phyloP scores from a whole-genome alignment of 1,139 yeast genomes.

The Zygoascus meyerae region DNA sequence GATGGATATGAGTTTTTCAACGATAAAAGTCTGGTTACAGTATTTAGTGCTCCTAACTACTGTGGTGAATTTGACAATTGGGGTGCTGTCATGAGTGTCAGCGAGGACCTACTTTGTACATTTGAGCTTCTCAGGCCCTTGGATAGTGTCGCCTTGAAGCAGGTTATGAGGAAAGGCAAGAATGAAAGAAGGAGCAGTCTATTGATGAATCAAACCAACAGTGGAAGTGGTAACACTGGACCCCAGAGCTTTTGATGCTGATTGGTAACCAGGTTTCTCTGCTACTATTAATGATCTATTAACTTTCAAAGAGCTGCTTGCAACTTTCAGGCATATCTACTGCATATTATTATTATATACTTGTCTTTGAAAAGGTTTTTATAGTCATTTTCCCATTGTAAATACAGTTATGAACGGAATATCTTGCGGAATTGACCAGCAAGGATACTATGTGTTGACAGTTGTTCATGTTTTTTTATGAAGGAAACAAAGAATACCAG shows the following conservation, averaged over 20 bases:
- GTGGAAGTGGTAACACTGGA: slow-evolving; percentile 9
- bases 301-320: no score
- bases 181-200: slow-evolving; percentile 30
- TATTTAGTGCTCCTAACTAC: slow-evolving; percentile 93
- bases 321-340: no score
- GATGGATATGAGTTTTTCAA: slow-evolving; percentile 97
- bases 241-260: slow-evolving; percentile 17
- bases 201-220: slow-evolving; percentile 13
- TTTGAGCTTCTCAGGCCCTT: slow-evolving; percentile 91
- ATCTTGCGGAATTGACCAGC: no score
- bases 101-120: slow-evolving; percentile 84
- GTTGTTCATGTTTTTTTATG: no score
- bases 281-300: no score
- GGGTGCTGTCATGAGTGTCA: slow-evolving; percentile 98
- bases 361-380: no score
- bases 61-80: slow-evolving; percentile 98
- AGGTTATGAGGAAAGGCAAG: slow-evolving; percentile 46
- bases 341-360: no score
- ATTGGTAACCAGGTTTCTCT: no score
- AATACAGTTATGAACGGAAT: no score
- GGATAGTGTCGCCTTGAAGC: slow-evolving; percentile 88
- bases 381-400: no score
- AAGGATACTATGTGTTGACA: no score
- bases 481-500: no score
- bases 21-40: slow-evolving; percentile 88